Conservation (phyloP, 2,329 filamentous ascomycete genomes). For the Dothideomycetidae sp. region DNA sequence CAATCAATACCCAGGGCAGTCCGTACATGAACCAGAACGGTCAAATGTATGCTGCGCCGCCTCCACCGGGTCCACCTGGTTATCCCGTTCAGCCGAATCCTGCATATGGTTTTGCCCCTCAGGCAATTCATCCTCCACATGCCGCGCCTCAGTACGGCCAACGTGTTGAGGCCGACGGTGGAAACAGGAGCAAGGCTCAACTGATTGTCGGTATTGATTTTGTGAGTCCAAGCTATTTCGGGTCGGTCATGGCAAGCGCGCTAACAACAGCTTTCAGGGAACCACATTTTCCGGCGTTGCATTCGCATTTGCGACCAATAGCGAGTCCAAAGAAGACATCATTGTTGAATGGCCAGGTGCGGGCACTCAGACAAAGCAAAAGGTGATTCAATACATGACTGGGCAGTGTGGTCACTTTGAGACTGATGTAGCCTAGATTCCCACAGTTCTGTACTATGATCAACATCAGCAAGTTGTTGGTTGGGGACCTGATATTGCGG, state of each 20-base stretch:
- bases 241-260: too few species aligned
- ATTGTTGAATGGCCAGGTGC: slow-evolving; percentile 98
- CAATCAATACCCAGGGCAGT: slow-evolving; percentile 36
- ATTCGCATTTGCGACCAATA: slow-evolving; percentile 86
- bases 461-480: slow-evolving; percentile 99
- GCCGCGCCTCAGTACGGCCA: slow-evolving; percentile 12
- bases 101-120: slow-evolving; percentile 13
- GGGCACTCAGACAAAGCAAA: slow-evolving; percentile 95
- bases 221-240: slow-evolving; percentile 39
- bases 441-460: slow-evolving; percentile 98
- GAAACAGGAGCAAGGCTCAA: slow-evolving; percentile 83
- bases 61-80: slow-evolving; percentile 22
- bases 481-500: slow-evolving; percentile 96
- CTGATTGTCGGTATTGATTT: slow-evolving; percentile 98
- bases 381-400: slow-evolving; percentile 42
- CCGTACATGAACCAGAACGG: slow-evolving; percentile 28
- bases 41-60: slow-evolving; percentile 27
- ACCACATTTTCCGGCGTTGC: slow-evolving; percentile 97
- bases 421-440: slow-evolving; percentile 50
- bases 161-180: slow-evolving; percentile 62
- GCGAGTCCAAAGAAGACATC: slow-evolving; percentile 94
- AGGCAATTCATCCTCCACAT: slow-evolving; percentile 11
- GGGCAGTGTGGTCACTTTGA: background rate
- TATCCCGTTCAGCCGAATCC: slow-evolving; percentile 26
- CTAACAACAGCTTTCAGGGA: slow-evolving; percentile 41